A percentile compares a stretch with the other conserved stretches of the same genome.
These are phyloP conservation scores for Entrophospora sp. DNA, from an alignment of 192 early-diverging fungal genomes.

Conservation along the genomic window DNA sequence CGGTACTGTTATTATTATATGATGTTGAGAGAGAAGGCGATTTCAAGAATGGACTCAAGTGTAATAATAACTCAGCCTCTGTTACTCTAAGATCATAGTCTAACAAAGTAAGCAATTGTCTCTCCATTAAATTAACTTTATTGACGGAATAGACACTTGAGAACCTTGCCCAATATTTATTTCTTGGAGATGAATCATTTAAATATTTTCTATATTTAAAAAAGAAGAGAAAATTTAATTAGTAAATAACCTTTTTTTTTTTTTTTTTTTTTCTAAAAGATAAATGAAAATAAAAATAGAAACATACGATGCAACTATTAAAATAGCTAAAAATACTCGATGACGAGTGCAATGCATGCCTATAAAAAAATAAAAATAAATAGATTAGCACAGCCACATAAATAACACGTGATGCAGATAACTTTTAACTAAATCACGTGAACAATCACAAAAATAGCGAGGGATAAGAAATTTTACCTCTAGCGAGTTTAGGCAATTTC, in stretches of 20 bases:
- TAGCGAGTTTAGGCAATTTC: slow-evolving; percentile 57
- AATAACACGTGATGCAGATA: background rate
- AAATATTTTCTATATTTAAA: slow-evolving; percentile 48
- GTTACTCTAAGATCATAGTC: slow-evolving; percentile 38
- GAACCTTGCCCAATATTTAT: slow-evolving; percentile 77
- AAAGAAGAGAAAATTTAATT: background rate
- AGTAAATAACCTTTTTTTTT: no score
- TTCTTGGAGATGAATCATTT: slow-evolving; percentile 74
- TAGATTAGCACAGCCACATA: background rate
- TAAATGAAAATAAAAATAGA: no score
- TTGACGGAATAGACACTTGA: slow-evolving; percentile 58
- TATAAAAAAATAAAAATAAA: slow-evolving; percentile 17
- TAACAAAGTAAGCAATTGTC: slow-evolving; percentile 63
- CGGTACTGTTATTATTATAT: no score
- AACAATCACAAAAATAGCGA: background rate
- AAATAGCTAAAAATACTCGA: slow-evolving; percentile 65
- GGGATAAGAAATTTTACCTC: no score
- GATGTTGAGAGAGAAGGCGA: no score
- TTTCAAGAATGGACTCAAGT: slow-evolving; percentile 24
- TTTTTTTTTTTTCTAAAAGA: no score
- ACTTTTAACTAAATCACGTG: no score
- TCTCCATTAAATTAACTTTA: slow-evolving; percentile 81
- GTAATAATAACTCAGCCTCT: slow-evolving; percentile 30
- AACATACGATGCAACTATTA: slow-evolving; percentile 58
- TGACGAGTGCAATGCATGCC: slow-evolving; percentile 75